Conservation (phyloP, 352 stramenopile genomes). For the Phytophthora gonapodyides region DNA sequence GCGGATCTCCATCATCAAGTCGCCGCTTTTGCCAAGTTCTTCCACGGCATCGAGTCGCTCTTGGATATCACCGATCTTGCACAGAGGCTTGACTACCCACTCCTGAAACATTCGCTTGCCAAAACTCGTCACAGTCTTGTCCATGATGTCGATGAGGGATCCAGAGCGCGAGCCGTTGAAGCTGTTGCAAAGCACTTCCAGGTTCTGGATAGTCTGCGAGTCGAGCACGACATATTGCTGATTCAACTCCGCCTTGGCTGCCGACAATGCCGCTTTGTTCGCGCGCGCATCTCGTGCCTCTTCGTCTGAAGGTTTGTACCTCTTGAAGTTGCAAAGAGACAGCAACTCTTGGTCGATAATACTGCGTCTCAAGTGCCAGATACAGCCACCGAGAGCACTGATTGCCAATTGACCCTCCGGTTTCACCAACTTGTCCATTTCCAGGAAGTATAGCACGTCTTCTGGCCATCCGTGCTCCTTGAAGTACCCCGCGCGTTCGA, state of each 20-base stretch:
- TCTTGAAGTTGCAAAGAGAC: conserved; percentile 76
- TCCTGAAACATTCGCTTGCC: conserved; percentile 95
- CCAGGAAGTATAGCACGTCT: conserved; percentile 60
- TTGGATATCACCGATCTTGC: conserved; percentile 94
- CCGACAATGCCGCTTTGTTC: conserved; percentile 28
- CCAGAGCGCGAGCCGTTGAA: conserved; percentile 90
- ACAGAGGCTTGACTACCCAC: conserved; percentile 98
- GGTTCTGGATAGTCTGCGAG: conserved; percentile 96
- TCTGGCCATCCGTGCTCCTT: conserved; percentile 72
- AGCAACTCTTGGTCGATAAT: conserved; percentile 87
- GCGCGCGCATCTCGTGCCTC: conserved; percentile 36
- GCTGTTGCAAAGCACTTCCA: conserved; percentile 95
- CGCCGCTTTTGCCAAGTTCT: conserved; percentile 85
- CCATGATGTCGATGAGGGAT: conserved; percentile 92
- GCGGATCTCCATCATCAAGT: conserved; percentile 83
- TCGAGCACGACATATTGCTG: conserved; percentile 95
- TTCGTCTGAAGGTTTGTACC: conserved; percentile 82
- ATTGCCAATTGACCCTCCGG: conserved; percentile 63
- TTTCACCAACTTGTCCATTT: conserved; percentile 75
- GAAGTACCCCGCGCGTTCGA: conserved; percentile 91
- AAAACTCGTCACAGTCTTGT: conserved; percentile 94
- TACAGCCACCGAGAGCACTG: conserved; percentile 72
- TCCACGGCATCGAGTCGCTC: conserved; percentile 96
- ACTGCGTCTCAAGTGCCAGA: conserved; percentile 80
- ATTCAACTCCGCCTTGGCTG: conserved; percentile 56